Percentiles rank a stretch among this genome's conserved stretches.
Evolutionary conservation across 768 basidiomycete genomes (phyloP).

Genomic region (Lentinus tigrinus): DNA sequence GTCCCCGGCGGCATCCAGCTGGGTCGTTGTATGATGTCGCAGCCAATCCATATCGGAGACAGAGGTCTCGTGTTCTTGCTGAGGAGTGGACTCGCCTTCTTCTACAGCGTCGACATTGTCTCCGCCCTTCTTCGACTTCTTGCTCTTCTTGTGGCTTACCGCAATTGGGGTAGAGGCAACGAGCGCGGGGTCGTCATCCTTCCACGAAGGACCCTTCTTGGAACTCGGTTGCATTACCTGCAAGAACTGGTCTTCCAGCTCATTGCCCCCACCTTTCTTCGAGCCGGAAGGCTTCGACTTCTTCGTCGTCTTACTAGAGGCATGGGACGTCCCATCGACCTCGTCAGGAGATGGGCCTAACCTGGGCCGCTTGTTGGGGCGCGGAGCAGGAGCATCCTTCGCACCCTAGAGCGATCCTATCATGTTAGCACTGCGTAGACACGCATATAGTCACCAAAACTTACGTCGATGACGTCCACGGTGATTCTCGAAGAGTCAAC

Average conservation of each 20-base stretch:
- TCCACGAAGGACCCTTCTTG: conserved; percentile 64
- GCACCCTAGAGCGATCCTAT: conserved; percentile 46
- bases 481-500: conserved; percentile 76
- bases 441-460: conserved; percentile 23
- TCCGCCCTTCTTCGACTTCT: conserved; percentile 15
- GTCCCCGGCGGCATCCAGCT: conserved; percentile 33
- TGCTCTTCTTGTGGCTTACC: conserved; percentile 18
- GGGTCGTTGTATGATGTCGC: conserved; percentile 56
- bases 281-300: background rate
- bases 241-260: conserved; percentile 61
- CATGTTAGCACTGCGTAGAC: background rate
- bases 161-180: too few species aligned
- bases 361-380: conserved; percentile 70
- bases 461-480: conserved; percentile 76
- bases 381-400: conserved; percentile 64
- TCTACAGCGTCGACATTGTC: background rate
- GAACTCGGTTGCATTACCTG: conserved; percentile 68
- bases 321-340: conserved; percentile 14
- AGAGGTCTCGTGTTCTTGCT: conserved; percentile 30
- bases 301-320: conserved; percentile 1
- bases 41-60: conserved; percentile 79
- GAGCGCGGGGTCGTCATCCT: conserved; percentile 40
- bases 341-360: conserved; percentile 35
- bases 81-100: conserved; percentile 3
- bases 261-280: background rate